Base-by-base conservation (phyloP, 345 rosid species). In the Heritiera fomes region DNA sequence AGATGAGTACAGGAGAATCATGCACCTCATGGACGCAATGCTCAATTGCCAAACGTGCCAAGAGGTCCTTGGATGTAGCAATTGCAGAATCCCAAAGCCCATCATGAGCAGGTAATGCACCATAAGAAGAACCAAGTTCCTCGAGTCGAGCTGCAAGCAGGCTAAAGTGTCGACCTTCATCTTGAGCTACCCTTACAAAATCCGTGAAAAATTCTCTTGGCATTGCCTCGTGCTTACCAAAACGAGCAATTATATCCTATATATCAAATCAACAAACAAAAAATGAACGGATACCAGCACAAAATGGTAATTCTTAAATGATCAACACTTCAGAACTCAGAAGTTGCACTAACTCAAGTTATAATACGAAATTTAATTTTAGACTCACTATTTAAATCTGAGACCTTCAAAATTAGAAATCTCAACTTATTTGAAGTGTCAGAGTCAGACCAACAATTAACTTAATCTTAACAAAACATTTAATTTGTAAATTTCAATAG, bases 21-120 rank as follows among this genome's bases (percentile, higher is more conserved):
- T 53, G 66, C 80, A 91, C 98, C 98, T 95, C 98, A 60, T 92
- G 94, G 72, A 95, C 98, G 17, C 98, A 95, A 78, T 91, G 98
- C 83, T 92, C 99, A 15, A 95, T 72, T 69, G 99, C 98, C 62
- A 92, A 84, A 62, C 98, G 92, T 45, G 94, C 89, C 79, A 92
- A 80, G 11, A 93, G 86, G 87, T 90, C 90, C 70, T 84, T 81
- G 38, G 96, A 95, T n/a, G 99, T 95, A 28, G 94, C 88, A 23
- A 80, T 83, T 65, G 98, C 97, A 8, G 96, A 93, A 82, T 89
- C 96, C 96, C 96, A 93, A 62, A 91, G 93, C 73, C 97, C 98
- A 9, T 95, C 98, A 83, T 92, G 98, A 40, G 95, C 97, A n/a
- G 96, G 94, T 40, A 93, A 86, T 14, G 92, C 92, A 77, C 98